Evolutionary conservation across 2,329 filamentous ascomycete species (phyloP).

Genomic region (Fusarium graminum): DNA sequence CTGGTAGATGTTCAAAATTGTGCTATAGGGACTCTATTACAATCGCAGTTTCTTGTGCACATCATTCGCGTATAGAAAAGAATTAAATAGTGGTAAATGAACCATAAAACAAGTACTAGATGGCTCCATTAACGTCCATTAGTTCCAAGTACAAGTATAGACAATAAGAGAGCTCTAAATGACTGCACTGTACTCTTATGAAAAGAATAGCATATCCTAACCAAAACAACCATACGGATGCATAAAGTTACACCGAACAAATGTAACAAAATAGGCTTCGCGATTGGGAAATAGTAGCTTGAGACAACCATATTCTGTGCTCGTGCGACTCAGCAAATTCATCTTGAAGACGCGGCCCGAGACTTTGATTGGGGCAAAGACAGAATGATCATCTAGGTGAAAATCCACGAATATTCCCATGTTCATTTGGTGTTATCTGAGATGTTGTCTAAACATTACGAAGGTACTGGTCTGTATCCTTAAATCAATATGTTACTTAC

Average conservation of each 20-base stretch:
- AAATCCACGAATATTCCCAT: background rate
- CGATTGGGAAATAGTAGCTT: slow-evolving; percentile 24
- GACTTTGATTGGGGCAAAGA: slow-evolving; percentile 16
- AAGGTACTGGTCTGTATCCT: background rate
- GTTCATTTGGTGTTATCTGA: background rate
- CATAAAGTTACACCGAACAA: background rate
- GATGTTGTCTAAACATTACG: slow-evolving; percentile 18
- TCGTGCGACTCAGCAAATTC: slow-evolving; percentile 23
- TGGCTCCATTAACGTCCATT: too few relatives aligned
- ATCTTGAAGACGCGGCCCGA: slow-evolving; percentile 19
- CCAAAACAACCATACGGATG: background rate
- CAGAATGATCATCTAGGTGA: background rate
- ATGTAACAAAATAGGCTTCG: background rate
- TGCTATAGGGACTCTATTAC: background rate
- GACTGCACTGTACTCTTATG: background rate
- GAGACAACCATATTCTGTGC: slow-evolving; percentile 23
- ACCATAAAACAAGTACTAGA: too few relatives aligned
- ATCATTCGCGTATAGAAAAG: background rate
- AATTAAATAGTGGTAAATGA: background rate
- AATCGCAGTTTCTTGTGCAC: background rate
- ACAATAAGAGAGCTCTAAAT: background rate
- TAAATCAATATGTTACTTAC: background rate
- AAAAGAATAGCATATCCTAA: background rate
- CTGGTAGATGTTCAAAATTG: background rate
- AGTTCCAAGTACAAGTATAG: too few relatives aligned